Base-by-base conservation (phyloP, 1,139 yeast species). In the Lodderomyces oxycetoniae region DNA sequence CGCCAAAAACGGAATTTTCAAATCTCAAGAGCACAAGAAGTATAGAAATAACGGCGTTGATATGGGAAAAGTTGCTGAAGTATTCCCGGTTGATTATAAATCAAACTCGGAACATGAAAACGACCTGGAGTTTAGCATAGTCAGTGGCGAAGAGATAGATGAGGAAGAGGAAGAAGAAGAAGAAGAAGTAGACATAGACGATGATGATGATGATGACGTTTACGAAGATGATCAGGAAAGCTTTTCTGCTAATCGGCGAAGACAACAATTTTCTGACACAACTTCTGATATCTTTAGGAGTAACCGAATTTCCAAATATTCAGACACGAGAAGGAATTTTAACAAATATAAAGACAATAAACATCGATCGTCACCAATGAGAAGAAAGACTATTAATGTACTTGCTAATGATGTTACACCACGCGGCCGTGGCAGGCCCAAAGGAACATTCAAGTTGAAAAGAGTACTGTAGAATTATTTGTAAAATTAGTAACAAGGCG, bases 341-440 rank as follows among this genome's bases (percentile, higher is more conserved):
- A n/a, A n/a, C n/a, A n/a, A n/a, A n/a, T n/a, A n/a, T n/a, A n/a
- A n/a, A n/a, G n/a, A n/a, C n/a, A n/a, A n/a, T n/a, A n/a, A n/a
- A n/a, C n/a, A n/a, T 16, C 22, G 34, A 30, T 27, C 35, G 13
- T 21, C 34, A 4, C 34, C 33, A 5, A 15, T 31, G n/a, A 39
- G 33, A 11, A 32, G 46, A 19, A 42, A 33, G 25, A 42, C 46
- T 3, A 25, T 41, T 13, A 36, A 36, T 28, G 44, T 42, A 7
- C 32, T 38, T 16, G 16, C 13, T 6, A 35, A 33, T 13, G 39
- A 40, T 16, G 34, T 33, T 17, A 31, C 28, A 23, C 23, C 31
- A 26, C 26, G 47, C 42, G 32, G 48, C 36, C 15, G 51, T 38
- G 33, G 51, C 36, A n/a, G 46, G 38, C 35, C 44, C 17, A 17